Conservation (phyloP, 2,329 filamentous ascomycete genomes). For the Ceratocystis cacaofunesta region DNA sequence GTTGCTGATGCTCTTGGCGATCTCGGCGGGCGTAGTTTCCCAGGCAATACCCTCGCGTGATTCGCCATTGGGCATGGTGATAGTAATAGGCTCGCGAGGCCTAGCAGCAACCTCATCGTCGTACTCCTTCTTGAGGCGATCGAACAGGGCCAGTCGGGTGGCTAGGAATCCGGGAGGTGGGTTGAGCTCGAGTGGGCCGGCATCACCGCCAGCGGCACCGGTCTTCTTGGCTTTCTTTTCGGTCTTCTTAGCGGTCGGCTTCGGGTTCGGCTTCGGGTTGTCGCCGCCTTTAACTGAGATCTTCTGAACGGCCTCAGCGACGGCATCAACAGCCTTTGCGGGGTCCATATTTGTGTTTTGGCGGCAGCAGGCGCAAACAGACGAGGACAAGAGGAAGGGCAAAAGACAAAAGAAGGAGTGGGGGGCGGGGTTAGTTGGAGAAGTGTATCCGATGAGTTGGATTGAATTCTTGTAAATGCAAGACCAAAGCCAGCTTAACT, state of each 20-base stretch:
- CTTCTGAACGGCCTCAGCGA: slow-evolving; percentile 45
- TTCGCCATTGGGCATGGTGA: slow-evolving; percentile 59
- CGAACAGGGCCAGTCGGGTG: slow-evolving; percentile 59
- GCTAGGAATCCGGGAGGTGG: slow-evolving; percentile 62
- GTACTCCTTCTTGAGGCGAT: slow-evolving; percentile 71
- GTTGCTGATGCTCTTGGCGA: slow-evolving; percentile 69
- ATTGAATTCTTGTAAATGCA: not conserved
- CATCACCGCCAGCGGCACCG: slow-evolving; percentile 24
- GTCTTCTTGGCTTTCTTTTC: slow-evolving; percentile 36
- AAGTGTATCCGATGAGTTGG: not conserved
- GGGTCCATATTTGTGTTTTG: slow-evolving; percentile 29
- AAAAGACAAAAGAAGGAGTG: not conserved
- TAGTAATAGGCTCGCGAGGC: slow-evolving; percentile 57
- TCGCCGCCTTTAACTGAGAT: slow-evolving; percentile 35
- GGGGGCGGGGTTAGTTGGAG: not conserved
- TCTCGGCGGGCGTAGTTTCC: slow-evolving; percentile 75
- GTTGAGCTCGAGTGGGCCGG: slow-evolving; percentile 33
- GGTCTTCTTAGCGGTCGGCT: slow-evolving; percentile 26
- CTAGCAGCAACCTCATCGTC: slow-evolving; percentile 59
- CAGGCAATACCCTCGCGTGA: slow-evolving; percentile 63
- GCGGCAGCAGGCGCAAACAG: not conserved
- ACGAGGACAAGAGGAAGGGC: not conserved
- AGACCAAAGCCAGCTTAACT: not conserved
- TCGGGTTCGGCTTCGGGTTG: slow-evolving; percentile 8
- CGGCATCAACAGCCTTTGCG: slow-evolving; percentile 33